phyloP scores from a whole-genome alignment of 345 rosid species.

The Clausena lansium region DNA sequence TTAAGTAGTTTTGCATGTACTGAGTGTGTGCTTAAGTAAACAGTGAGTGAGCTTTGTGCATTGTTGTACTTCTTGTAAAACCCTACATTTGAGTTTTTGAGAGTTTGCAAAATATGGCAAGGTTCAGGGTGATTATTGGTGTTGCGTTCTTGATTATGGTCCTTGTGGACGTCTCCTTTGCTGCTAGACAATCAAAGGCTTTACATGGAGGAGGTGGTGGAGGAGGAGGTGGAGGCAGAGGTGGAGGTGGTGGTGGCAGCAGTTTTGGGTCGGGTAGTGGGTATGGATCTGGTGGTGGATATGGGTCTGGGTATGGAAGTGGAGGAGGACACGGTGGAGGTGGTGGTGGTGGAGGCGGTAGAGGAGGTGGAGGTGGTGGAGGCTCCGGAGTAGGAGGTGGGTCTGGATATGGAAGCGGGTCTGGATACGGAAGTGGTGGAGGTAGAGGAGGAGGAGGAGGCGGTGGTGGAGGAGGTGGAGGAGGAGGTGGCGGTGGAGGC shows the following conservation, averaged over 20 bases:
- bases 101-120: slow-evolving; percentile 22
- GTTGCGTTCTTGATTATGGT: slow-evolving; percentile 42
- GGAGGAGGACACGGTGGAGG: slow-evolving; percentile 33
- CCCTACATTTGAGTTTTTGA: background rate
- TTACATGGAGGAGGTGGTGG: slow-evolving; percentile 16
- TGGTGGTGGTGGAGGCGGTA: slow-evolving; percentile 24
- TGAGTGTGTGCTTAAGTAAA: background rate
- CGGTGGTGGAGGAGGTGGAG: slow-evolving; percentile 23
- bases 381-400: slow-evolving; percentile 26
- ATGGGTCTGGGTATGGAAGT: slow-evolving; percentile 24
- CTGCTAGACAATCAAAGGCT: slow-evolving; percentile 33
- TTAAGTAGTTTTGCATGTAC: background rate
- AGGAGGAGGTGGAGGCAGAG: slow-evolving; percentile 12
- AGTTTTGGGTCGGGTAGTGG: slow-evolving; percentile 17
- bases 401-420: slow-evolving; percentile 25
- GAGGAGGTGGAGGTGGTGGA: slow-evolving; percentile 35
- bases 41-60: background rate
- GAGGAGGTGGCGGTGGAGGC: slow-evolving; percentile 41
- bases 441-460: slow-evolving; percentile 18
- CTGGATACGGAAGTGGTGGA: slow-evolving; percentile 37
- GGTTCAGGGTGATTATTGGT: slow-evolving; percentile 28
- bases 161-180: slow-evolving; percentile 40
- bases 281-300: slow-evolving; percentile 28
- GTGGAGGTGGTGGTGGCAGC: background rate
- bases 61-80: background rate